Percentiles rank a stretch among this genome's conserved stretches.
These are phyloP conservation scores for Xerocomellus intermedius DNA, from an alignment of 768 basidiomycete genomes.

Conservation along the genomic window DNA sequence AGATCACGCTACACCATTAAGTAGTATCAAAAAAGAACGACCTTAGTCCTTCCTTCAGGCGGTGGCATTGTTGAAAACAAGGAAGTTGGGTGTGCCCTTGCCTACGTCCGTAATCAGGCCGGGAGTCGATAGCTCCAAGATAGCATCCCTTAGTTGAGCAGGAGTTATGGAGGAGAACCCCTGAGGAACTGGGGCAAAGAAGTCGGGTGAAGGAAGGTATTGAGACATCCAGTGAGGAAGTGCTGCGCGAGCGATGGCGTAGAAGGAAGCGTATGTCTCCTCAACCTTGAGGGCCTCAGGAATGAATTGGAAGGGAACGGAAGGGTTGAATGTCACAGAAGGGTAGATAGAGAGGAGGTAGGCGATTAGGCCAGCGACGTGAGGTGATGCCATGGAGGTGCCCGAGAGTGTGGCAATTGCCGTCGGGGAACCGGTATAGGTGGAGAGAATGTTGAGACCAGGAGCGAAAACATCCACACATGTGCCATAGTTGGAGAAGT, in stretches of 20 bases:
- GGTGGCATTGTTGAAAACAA: slow-evolving; percentile 83
- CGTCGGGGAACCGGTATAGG: slow-evolving; percentile 63
- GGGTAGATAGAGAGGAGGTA: slow-evolving; percentile 92
- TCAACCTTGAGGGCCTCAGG: slow-evolving; percentile 34
- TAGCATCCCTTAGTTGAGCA: slow-evolving; percentile 69
- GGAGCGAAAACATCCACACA: slow-evolving; percentile 96
- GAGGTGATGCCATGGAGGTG: slow-evolving; percentile 94
- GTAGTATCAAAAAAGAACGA: neutral
- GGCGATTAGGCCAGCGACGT: slow-evolving; percentile 84
- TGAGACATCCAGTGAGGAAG: slow-evolving; percentile 58
- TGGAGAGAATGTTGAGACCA: slow-evolving; percentile 87
- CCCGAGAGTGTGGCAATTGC: slow-evolving; percentile 81
- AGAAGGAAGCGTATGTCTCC: slow-evolving; percentile 45
- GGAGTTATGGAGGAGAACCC: slow-evolving; percentile 54
- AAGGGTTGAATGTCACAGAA: slow-evolving; percentile 57
- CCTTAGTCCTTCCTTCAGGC: neutral
- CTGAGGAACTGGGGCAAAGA: slow-evolving; percentile 45
- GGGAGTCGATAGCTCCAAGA: slow-evolving; percentile 58
- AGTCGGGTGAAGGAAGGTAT: slow-evolving; percentile 53
- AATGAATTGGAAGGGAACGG: slow-evolving; percentile 37
- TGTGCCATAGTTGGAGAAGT: slow-evolving; percentile 88
- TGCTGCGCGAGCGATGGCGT: slow-evolving; percentile 51
- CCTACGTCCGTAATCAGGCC: slow-evolving; percentile 49
- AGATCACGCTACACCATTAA: slow-evolving; percentile 5
- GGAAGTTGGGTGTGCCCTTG: slow-evolving; percentile 58